Evolutionary conservation across 345 rosid species (phyloP), one percentile per base, ranked within the genome.

Genomic region (Ricinus communis): DNA sequence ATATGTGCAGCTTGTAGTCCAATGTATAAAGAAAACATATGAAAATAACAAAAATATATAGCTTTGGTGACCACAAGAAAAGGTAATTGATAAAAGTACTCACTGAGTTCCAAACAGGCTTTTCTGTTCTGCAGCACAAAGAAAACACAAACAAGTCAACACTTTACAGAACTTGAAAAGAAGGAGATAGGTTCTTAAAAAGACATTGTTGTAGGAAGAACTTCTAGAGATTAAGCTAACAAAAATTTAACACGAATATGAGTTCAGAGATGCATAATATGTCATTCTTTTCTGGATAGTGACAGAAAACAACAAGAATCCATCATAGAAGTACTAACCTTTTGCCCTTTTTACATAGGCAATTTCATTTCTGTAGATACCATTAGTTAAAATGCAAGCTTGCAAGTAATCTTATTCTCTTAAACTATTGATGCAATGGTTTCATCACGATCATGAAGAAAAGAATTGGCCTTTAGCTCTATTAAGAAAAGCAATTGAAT

Each of bases 71-170:
- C 46, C 24, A 56, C 21, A 72, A 18, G 21, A 56, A 50, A 41
- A 25, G 28, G 58, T 45, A 24, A 40, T 36, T 27, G 54, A 49
- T 55, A 3, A 28, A 68, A 54, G 74, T 50, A 83, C 90, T 87
- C 82, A 91, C 98, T 31, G 93, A 85, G 66, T 90, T 91, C 98
- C 98, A 94, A 36, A 72, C 67, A 12, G 98, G 98, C 55, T 80
- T 88, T 51, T 91, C 91, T 21, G 96, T 91, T 52, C 98, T 94
- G 91, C 74, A 87, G 38, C 66, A 65, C 69, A 80, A 82, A 49
- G 25, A 52, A 18, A 50, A 67, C n/a, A 46, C 0, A 15, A 28
- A 19, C 51, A 68, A 68, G 27, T 62, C 24, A 56, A 68, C 45
- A 50, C 21, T n/a, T 67, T 11, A 41, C 12, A 49, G 7, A 38